phyloP scores from a whole-genome alignment of 1,284 basidiomycete species.

The Fomitopsis betulina region DNA sequence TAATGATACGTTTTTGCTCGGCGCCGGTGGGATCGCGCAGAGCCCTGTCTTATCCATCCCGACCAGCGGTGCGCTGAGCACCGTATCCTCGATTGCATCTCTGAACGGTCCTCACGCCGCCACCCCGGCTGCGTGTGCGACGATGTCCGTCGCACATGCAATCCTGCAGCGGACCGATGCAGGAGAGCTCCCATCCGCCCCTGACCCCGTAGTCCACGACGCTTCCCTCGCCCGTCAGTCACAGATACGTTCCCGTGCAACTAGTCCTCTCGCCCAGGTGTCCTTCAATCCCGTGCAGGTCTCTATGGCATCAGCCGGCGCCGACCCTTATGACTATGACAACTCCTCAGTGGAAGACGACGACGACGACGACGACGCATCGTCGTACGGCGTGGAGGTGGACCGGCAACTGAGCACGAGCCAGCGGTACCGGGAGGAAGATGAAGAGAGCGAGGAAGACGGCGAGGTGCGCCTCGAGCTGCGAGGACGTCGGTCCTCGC shows the following conservation, averaged over 20 bases:
- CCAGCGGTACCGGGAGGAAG: conserved; percentile 33
- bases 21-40: conserved; percentile 47
- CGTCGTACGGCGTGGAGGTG: conserved; percentile 12
- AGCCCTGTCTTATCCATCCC: conserved; percentile 37
- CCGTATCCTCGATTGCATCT: conserved; percentile 24
- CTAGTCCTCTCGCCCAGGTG: conserved; percentile 37
- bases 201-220: conserved; percentile 24
- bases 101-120: conserved; percentile 11
- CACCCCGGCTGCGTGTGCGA: conserved; percentile 3
- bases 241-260: conserved; percentile 26
- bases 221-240: conserved; percentile 11
- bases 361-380: neutral
- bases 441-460: conserved; percentile 26
- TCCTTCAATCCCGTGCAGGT: conserved; percentile 21
- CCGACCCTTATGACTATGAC: conserved; percentile 15
- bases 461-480: conserved; percentile 26
- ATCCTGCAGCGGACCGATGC: conserved; percentile 21
- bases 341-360: conserved; percentile 15
- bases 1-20: conserved; percentile 45
- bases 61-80: conserved; percentile 28
- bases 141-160: conserved; percentile 20
- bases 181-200: conserved; percentile 16
- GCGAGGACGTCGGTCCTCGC: conserved; percentile 24
- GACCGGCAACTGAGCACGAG: conserved; percentile 26
- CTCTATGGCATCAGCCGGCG: conserved; percentile 21